Evolutionary conservation across 2,329 filamentous ascomycete species (phyloP).

Genomic region (Phoma sp.): DNA sequence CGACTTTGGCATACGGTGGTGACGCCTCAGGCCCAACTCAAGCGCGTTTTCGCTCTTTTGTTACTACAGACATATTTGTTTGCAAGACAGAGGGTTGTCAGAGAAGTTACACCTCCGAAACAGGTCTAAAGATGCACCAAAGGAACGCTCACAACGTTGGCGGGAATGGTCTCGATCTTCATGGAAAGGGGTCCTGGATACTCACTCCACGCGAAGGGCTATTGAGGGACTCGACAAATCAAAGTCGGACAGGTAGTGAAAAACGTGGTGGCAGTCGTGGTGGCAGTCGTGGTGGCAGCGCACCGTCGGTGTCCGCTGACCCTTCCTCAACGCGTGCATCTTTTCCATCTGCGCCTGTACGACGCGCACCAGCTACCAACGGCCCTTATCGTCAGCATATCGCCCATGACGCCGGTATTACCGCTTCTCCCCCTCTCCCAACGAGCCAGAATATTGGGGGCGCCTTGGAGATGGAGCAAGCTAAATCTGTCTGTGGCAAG

Average conservation of each 20-base stretch:
- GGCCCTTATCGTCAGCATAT: not conserved
- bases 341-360: not conserved
- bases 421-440: not conserved
- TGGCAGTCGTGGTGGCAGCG: not conserved
- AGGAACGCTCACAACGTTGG: constrained; percentile 32
- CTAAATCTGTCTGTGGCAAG: constrained; percentile 29
- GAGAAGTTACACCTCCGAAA: constrained; percentile 26
- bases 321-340: not conserved
- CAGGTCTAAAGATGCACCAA: constrained; percentile 30
- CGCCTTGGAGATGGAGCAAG: constrained; percentile 34
- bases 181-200: constrained; percentile 33
- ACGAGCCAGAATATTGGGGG: constrained; percentile 17
- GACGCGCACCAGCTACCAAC: not conserved
- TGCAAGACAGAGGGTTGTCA: constrained; percentile 24
- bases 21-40: constrained; percentile 15
- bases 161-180: constrained; percentile 26
- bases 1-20: constrained; percentile 3
- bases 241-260: not conserved
- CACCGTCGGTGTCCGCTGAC: not conserved
- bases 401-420: not conserved
- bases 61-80: constrained; percentile 14
- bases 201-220: constrained; percentile 23
- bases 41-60: constrained; percentile 27
- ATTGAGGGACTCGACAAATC: constrained; percentile 7
- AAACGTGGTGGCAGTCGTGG: not conserved